phyloP scores from a whole-genome alignment of 441 rosid species.

The Jatropha podagrica region DNA sequence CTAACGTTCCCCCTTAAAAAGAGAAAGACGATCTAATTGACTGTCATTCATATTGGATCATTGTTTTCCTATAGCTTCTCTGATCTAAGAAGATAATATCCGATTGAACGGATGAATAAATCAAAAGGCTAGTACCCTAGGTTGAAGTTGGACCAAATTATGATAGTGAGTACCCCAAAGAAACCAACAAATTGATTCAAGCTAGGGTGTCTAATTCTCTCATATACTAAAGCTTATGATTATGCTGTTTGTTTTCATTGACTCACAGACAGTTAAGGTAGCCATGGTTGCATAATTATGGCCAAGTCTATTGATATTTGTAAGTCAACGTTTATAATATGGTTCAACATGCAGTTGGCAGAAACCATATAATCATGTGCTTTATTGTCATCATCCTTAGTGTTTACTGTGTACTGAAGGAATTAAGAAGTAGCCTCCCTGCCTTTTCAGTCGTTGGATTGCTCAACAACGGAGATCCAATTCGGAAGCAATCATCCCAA shows the following conservation, averaged over 20 bases:
- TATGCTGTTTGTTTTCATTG: neutral
- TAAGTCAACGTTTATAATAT: neutral
- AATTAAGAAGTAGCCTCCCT: constrained; percentile 28
- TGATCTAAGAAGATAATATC: neutral
- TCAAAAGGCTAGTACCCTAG: neutral
- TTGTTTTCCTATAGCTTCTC: neutral
- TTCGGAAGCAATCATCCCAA: constrained; percentile 27
- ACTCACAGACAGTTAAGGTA: neutral
- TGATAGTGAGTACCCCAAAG: constrained; percentile 1
- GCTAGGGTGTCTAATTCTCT: neutral
- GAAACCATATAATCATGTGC: neutral
- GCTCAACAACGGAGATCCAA: constrained; percentile 41
- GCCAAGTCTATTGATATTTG: neutral
- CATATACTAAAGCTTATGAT: neutral
- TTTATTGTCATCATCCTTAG: constrained; percentile 1
- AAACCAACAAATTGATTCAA: neutral
- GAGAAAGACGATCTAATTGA: neutral
- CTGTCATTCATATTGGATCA: neutral
- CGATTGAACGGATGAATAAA: neutral
- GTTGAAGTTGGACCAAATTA: neutral
- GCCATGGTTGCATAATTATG: neutral
- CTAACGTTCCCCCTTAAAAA: neutral
- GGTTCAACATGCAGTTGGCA: neutral
- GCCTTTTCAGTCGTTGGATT: constrained; percentile 73
- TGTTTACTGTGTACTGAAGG: constrained; percentile 9